A percentile compares a stretch with the other conserved stretches of the same genome.
These are phyloP conservation scores for Logfia minima DNA, from an alignment of 129 eudicot species.

Conservation along the genomic window DNA sequence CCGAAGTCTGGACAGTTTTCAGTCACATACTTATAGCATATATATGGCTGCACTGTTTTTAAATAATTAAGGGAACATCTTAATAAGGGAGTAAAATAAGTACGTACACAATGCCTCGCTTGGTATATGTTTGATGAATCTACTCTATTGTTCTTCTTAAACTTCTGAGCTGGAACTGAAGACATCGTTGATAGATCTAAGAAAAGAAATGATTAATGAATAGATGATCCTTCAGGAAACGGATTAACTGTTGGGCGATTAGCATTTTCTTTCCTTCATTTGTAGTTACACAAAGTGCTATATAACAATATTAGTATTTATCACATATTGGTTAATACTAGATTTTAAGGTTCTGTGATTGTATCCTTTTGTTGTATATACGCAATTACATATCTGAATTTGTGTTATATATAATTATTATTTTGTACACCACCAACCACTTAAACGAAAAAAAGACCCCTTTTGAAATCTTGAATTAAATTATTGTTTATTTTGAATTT, in stretches of 20 bases:
- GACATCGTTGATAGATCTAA: no score
- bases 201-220: neutral
- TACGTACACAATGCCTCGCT: neutral
- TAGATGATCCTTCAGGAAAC: neutral
- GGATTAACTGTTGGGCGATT: neutral
- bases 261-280: neutral
- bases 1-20: neutral
- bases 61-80: neutral
- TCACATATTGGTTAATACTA: neutral
- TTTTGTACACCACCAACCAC: neutral
- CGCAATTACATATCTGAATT: neutral
- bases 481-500: neutral
- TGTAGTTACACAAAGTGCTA: neutral
- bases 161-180: no score
- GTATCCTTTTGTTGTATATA: neutral
- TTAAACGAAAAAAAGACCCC: neutral
- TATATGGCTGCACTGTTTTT: neutral
- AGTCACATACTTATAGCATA: neutral
- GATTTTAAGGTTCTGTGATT: slow-evolving; percentile 11
- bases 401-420: neutral
- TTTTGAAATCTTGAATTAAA: neutral
- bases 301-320: neutral
- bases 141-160: no score
- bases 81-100: slow-evolving; percentile 13
- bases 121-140: neutral